These are phyloP conservation scores for Pezicula neosporulosa DNA, from an alignment of 2,329 filamentous ascomycete species.

Conservation along the genomic window DNA sequence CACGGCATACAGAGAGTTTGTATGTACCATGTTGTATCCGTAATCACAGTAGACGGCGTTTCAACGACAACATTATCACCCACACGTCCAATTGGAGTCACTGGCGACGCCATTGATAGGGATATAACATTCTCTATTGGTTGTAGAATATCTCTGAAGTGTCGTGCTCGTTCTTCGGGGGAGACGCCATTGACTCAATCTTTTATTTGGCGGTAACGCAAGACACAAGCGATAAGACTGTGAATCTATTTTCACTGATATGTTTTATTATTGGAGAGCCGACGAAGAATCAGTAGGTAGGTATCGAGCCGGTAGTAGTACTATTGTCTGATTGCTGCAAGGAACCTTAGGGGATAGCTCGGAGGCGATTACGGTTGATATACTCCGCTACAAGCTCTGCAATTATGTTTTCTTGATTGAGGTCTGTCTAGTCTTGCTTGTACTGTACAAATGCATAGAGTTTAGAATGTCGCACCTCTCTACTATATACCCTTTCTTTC, in stretches of 20 bases:
- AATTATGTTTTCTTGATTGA: constrained; percentile 5
- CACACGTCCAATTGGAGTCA: constrained; percentile 57
- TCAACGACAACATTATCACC: constrained; percentile 79
- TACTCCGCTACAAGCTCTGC: constrained; percentile 4
- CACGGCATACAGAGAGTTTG: no score
- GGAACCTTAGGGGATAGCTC: constrained; percentile 7
- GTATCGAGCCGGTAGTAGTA: no score
- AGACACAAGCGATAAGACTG: constrained; percentile 34
- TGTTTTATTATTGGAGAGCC: constrained; percentile 37
- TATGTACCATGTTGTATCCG: constrained; percentile 97
- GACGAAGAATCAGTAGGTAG: no score
- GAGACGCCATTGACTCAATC: constrained; percentile 59
- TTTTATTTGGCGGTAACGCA: constrained; percentile 37
- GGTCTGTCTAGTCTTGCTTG: no score
- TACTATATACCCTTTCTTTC: no score
- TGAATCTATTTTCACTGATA: constrained; percentile 31
- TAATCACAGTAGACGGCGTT: constrained; percentile 87
- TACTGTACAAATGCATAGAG: no score
- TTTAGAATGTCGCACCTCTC: no score
- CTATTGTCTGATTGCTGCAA: constrained; percentile 8
- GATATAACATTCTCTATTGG: constrained; percentile 55
- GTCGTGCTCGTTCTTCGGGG: constrained; percentile 60
- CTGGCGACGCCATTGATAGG: constrained; percentile 47
- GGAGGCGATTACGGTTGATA: constrained; percentile 7
- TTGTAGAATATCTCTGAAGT: constrained; percentile 70